Percentiles rank a stretch among this genome's conserved stretches.
Evolutionary conservation across 768 basidiomycete genomes (phyloP).

Genomic region (Tephrocybe sp.): DNA sequence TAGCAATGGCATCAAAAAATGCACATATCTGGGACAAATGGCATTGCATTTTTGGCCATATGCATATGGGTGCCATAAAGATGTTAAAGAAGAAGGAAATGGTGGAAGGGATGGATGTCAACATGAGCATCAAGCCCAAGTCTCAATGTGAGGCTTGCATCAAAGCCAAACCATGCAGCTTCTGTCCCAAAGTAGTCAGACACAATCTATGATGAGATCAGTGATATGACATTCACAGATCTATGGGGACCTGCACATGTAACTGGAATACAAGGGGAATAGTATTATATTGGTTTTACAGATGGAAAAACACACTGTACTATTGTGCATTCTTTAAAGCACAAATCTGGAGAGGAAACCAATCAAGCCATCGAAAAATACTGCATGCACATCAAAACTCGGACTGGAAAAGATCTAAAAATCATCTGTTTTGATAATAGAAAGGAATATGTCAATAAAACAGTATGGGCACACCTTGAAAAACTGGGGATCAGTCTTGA

Average conservation of each 20-base stretch:
- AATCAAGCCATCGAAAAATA: constrained; percentile 9
- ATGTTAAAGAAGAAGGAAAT: constrained; percentile 13
- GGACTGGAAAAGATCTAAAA: constrained; percentile 2
- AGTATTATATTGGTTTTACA: constrained; percentile 29
- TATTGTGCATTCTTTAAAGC: constrained; percentile 12
- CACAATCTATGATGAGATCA: constrained; percentile 11
- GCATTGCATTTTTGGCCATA: constrained; percentile 26
- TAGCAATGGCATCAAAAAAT: constrained; percentile 5
- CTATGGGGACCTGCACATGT: constrained; percentile 31
- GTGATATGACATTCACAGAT: constrained; percentile 18
- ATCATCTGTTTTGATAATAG: background rate
- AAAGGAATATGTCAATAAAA: background rate
- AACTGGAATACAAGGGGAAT: constrained; percentile 19
- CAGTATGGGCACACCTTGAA: background rate
- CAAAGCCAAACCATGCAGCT: constrained; percentile 30
- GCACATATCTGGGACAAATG: constrained; percentile 27
- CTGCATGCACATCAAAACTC: background rate
- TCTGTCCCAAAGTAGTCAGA: constrained; percentile 32
- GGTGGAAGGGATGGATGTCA: constrained; percentile 22
- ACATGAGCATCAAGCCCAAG: constrained; percentile 16
- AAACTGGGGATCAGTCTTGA: background rate
- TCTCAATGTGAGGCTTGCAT: constrained; percentile 33
- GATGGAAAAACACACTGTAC: constrained; percentile 18
- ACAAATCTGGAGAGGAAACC: constrained; percentile 4
- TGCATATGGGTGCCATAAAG: constrained; percentile 21